These are phyloP conservation scores for Acidiella bohemica DNA, from an alignment of 495 filamentous ascomycete genomes.

Conservation along the genomic window DNA sequence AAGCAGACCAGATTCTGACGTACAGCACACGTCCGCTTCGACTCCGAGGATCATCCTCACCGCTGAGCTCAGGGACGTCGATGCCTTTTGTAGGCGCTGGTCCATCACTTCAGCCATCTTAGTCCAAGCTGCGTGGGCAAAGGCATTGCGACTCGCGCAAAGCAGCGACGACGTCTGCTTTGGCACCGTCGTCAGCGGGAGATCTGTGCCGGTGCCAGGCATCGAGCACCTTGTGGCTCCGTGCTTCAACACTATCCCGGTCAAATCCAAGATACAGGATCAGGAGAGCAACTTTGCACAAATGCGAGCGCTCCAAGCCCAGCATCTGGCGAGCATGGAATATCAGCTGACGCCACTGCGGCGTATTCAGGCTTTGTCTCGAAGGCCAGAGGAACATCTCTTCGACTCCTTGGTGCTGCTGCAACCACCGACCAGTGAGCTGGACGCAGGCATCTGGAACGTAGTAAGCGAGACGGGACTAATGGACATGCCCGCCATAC, in stretches of 20 bases:
- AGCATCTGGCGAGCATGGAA: constrained; percentile 43
- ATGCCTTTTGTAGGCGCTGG: constrained; percentile 35
- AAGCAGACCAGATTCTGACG: constrained; percentile 2
- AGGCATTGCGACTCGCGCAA: constrained; percentile 39
- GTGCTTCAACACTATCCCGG: constrained; percentile 77
- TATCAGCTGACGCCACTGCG: constrained; percentile 60
- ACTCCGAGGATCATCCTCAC: background rate
- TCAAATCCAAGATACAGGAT: constrained; percentile 43
- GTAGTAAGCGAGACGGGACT: constrained; percentile 51
- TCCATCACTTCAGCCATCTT: constrained; percentile 49
- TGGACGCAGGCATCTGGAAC: constrained; percentile 51
- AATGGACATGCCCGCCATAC: constrained; percentile 44
- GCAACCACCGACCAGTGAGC: constrained; percentile 38
- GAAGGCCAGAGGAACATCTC: constrained; percentile 32
- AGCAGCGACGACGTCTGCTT: constrained; percentile 58
- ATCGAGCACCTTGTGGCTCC: constrained; percentile 65
- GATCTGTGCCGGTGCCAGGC: constrained; percentile 47
- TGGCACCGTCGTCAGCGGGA: constrained; percentile 64
- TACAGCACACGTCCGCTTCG: background rate
- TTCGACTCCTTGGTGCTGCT: constrained; percentile 70
- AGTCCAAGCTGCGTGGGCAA: constrained; percentile 56
- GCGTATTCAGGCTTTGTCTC: constrained; percentile 39
- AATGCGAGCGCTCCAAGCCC: constrained; percentile 37
- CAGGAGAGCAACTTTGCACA: constrained; percentile 38
- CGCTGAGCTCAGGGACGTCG: constrained; percentile 22